These are phyloP conservation scores for Colletotrichum sp. DNA, from an alignment of 2,329 filamentous ascomycete genomes.

Conservation along the genomic window DNA sequence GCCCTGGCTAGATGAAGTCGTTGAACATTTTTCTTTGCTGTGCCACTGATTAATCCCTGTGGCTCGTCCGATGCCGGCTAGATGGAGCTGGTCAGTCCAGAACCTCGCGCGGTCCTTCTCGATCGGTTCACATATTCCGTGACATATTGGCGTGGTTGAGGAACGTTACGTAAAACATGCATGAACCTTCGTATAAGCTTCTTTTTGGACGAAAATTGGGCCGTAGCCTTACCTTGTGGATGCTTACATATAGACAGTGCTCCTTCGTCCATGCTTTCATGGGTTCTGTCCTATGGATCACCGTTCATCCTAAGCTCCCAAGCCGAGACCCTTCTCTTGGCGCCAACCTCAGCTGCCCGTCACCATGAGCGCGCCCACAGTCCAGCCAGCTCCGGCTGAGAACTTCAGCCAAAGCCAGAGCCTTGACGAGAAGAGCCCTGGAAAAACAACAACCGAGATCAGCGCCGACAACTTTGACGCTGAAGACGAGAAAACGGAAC, in stretches of 20 bases:
- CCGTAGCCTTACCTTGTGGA: background rate
- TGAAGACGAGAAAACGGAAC: background rate
- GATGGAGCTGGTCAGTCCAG: background rate
- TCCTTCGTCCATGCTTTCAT: background rate
- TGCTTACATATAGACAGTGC: background rate
- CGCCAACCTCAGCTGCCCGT: background rate
- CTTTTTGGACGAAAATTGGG: background rate
- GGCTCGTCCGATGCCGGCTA: background rate
- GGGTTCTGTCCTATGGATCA: background rate
- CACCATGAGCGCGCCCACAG: slow-evolving; percentile 5
- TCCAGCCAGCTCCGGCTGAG: background rate
- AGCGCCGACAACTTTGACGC: background rate
- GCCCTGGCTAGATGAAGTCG: background rate
- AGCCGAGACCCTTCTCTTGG: background rate
- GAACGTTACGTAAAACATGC: slow-evolving; percentile 5
- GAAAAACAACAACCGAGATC: background rate
- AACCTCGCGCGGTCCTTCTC: background rate
- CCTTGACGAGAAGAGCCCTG: slow-evolving; percentile 1
- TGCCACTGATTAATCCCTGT: background rate
- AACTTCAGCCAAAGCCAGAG: background rate
- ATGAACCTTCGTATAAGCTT: slow-evolving; percentile 1
- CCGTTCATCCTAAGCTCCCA: background rate
- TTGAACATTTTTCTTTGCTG: background rate
- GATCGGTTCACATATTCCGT: background rate
- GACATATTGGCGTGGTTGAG: background rate